Conservation (phyloP, 441 rosid genomes). For the Mallotus japonicus region DNA sequence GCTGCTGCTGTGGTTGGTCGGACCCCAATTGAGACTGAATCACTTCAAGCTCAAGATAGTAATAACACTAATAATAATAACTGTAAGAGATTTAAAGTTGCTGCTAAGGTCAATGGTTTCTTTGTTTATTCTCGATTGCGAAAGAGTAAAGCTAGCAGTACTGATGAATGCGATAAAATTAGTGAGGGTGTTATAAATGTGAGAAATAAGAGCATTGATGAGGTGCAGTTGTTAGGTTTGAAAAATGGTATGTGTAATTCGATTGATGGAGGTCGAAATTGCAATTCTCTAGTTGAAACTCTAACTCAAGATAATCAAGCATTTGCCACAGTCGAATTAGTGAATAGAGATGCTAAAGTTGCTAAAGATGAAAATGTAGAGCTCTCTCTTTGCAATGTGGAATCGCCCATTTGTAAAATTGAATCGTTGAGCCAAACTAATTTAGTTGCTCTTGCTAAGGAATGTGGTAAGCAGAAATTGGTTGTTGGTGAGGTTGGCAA, state of each 20-base stretch:
- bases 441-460: slow-evolving; percentile 1
- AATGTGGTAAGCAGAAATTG: slow-evolving; percentile 11
- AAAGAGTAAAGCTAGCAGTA: slow-evolving; percentile 34
- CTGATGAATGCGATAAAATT: slow-evolving; percentile 8
- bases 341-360: not conserved
- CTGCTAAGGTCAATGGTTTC: slow-evolving; percentile 55
- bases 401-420: slow-evolving; percentile 22
- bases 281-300: slow-evolving; percentile 2
- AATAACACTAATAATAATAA: slow-evolving; percentile 27
- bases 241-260: slow-evolving; percentile 7
- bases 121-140: slow-evolving; percentile 64
- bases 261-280: slow-evolving; percentile 12
- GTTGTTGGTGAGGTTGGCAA: slow-evolving; percentile 6
- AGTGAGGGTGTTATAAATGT: slow-evolving; percentile 13
- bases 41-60: not conserved
- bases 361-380: slow-evolving; percentile 11
- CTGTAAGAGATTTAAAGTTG: slow-evolving; percentile 49
- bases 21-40: slow-evolving; percentile 19
- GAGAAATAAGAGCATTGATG: slow-evolving; percentile 18
- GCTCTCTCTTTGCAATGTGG: slow-evolving; percentile 11
- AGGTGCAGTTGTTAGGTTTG: slow-evolving; percentile 9
- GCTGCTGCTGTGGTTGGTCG: slow-evolving; percentile 22
- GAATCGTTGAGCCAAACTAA: slow-evolving; percentile 20
- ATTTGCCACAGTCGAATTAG: not conserved
- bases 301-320: not conserved